A percentile compares a stretch with the other conserved stretches of the same genome.
Conservation (phyloP, 495 filamentous ascomycete species). For the Filosporella fistucella region DNA sequence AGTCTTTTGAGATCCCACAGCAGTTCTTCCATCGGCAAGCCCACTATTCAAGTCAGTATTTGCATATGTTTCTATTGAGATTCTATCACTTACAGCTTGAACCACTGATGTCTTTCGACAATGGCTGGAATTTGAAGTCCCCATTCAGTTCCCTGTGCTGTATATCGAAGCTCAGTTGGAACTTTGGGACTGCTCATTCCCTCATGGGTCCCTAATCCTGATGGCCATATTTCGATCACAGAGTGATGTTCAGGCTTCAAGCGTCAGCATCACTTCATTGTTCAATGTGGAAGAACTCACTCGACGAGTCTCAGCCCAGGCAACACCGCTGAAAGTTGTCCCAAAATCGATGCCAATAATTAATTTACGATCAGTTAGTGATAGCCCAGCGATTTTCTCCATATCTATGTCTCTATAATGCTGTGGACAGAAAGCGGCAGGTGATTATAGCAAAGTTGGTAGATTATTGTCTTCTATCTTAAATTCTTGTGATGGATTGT, state of each 20-base stretch:
- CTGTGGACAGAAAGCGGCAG: too few species aligned
- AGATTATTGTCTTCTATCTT: too few species aligned
- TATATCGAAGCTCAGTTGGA: conserved; percentile 40
- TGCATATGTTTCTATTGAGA: background rate
- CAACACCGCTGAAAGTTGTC: conserved; percentile 31
- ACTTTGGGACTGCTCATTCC: conserved; percentile 37
- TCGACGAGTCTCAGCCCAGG: conserved; percentile 36
- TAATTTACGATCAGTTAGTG: background rate
- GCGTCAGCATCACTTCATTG: background rate
- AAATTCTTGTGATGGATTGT: too few species aligned
- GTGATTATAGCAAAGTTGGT: too few species aligned
- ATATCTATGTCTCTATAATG: too few species aligned
- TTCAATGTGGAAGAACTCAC: conserved; percentile 15
- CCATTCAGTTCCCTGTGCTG: conserved; percentile 32
- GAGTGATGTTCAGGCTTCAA: conserved; percentile 30
- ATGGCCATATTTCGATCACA: conserved; percentile 35
- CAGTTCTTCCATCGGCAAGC: conserved; percentile 19
- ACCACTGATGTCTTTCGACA: conserved; percentile 42
- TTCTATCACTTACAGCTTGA: conserved; percentile 48
- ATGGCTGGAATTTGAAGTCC: conserved; percentile 42
- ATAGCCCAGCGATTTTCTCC: too few species aligned
- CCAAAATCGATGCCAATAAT: conserved; percentile 8
- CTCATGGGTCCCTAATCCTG: conserved; percentile 16
- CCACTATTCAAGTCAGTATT: conserved; percentile 6
- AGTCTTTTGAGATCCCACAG: conserved; percentile 9